These are phyloP conservation scores for Aaosphaeria arxii DNA, from an alignment of 2,329 filamentous ascomycete genomes.

Conservation along the genomic window DNA sequence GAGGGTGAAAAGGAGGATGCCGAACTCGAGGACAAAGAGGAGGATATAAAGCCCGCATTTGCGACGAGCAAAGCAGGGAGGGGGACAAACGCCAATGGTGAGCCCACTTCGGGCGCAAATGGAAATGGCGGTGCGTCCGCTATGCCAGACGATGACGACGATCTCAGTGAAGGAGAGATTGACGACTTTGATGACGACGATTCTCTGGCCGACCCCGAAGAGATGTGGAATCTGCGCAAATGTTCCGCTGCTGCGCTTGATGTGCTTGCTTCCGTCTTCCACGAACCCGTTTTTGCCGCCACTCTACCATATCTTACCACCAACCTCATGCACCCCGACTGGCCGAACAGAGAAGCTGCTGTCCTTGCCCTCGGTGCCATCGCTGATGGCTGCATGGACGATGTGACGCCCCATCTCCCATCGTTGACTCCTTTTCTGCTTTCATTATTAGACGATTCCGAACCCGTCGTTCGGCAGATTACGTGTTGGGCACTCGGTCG, in stretches of 20 bases:
- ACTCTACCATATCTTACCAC: slow-evolving; percentile 90
- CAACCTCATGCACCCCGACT: slow-evolving; percentile 83
- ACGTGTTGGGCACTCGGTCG: slow-evolving; percentile 96
- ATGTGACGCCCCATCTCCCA: slow-evolving; percentile 84
- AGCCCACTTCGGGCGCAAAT: slow-evolving; percentile 44
- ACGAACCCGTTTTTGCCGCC: slow-evolving; percentile 80
- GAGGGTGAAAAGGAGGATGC: slow-evolving; percentile 80
- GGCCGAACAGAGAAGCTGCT: slow-evolving; percentile 89
- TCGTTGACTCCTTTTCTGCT: slow-evolving; percentile 89
- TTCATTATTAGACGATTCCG: slow-evolving; percentile 75
- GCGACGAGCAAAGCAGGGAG: slow-evolving; percentile 67
- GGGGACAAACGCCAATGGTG: slow-evolving; percentile 49
- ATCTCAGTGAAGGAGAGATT: slow-evolving; percentile 85
- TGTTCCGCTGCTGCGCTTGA: slow-evolving; percentile 95
- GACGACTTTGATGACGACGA: slow-evolving; percentile 71
- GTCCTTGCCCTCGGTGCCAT: slow-evolving; percentile 93
- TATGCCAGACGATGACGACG: slow-evolving; percentile 58
- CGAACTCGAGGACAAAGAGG: slow-evolving; percentile 80
- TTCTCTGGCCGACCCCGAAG: slow-evolving; percentile 73
- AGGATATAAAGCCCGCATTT: slow-evolving; percentile 92
- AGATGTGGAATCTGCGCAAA: slow-evolving; percentile 92
- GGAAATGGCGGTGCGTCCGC: slow-evolving; percentile 41
- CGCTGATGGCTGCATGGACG: slow-evolving; percentile 88
- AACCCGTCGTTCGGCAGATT: slow-evolving; percentile 92
- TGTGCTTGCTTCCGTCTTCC: slow-evolving; percentile 88